Conservation (phyloP, 1,284 basidiomycete genomes). For the Moesziomyces parantarcticus region DNA sequence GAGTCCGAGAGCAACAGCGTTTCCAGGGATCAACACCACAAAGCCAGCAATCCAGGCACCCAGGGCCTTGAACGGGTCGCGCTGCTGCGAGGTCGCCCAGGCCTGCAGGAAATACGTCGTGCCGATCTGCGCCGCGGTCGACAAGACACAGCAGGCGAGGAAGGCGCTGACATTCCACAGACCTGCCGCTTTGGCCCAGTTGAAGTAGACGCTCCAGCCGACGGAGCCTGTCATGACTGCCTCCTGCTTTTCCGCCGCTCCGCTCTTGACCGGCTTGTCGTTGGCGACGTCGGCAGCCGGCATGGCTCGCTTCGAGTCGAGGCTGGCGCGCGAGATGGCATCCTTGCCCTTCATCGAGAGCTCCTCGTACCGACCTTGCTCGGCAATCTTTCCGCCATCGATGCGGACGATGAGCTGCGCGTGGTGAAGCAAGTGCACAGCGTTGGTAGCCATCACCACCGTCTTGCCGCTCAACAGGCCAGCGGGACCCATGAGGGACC, state of each 20-base stretch:
- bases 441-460: conserved; percentile 56
- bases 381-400: conserved; percentile 47
- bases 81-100: conserved; percentile 32
- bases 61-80: conserved; percentile 22
- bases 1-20: conserved; percentile 17
- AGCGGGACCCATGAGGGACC: conserved; percentile 33
- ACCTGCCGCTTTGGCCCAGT: conserved; percentile 31
- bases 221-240: conserved; percentile 38
- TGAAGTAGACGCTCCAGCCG: conserved; percentile 25
- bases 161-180: conserved; percentile 11
- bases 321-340: conserved; percentile 44
- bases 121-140: background rate
- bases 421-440: conserved; percentile 46
- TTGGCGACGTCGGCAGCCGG: background rate
- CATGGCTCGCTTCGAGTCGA: conserved; percentile 34
- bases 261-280: conserved; percentile 25
- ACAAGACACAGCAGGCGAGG: background rate
- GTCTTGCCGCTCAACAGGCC: conserved; percentile 49
- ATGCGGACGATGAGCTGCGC: conserved; percentile 40
- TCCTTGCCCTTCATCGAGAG: conserved; percentile 50
- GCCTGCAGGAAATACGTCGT: conserved; percentile 33
- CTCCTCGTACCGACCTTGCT: conserved; percentile 43
- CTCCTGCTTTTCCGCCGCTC: conserved; percentile 32
- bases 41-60: conserved; percentile 30
- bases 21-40: conserved; percentile 4